Base-by-base conservation (phyloP, 768 basidiomycete genomes). In the Suillus placidus region DNA sequence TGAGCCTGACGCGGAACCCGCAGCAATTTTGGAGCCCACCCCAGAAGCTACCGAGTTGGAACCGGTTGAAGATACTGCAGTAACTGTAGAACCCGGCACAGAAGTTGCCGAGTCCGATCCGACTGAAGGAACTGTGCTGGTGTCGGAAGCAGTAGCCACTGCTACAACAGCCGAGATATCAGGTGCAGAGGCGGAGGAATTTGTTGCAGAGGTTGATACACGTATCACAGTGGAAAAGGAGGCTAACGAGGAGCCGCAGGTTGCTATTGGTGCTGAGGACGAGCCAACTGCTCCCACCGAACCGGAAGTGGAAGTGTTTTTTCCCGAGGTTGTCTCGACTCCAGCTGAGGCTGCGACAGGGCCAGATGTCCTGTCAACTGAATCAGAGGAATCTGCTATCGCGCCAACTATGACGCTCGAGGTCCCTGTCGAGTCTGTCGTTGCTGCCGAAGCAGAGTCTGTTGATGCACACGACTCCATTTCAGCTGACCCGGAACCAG, bases 71-170 rank as follows among this genome's bases (percentile, higher is more conserved):
- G 35, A 35, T 9, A 6, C 6, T 34, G 10, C 30, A 12, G 6
- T n/a, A 14, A 26, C 43, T 47, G 20, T 37, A 4, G 64, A 45
- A 16, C 30, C 49, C 30, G 18, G 13, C 30, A 51, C 35, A 20
- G 49, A 62, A 49, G 51, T 47, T 26, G 30, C 34, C 26, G 64
- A 65, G 40, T 49, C 20, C 14, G 54, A 14, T 18, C 34, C 23
- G 13, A 35, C 34, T 40, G 60, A 60, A 63, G 62, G 35, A n/a
- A 32, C n/a, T 23, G 35, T 18, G 34, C 34, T 16, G 5, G 52
- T n/a, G n/a, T 23, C 38, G 34, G 54, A 61, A 60, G 58, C 51
- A 32, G 20, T 61, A 38, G 26, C n/a, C 18, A 26, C 32, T 14
- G 32, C 8, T 30, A 32, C 18, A 4, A n/a, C 30, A 23, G 20